Evolutionary conservation across 805 yeast species (phyloP).

Genomic region (Komagataella phaffii): DNA sequence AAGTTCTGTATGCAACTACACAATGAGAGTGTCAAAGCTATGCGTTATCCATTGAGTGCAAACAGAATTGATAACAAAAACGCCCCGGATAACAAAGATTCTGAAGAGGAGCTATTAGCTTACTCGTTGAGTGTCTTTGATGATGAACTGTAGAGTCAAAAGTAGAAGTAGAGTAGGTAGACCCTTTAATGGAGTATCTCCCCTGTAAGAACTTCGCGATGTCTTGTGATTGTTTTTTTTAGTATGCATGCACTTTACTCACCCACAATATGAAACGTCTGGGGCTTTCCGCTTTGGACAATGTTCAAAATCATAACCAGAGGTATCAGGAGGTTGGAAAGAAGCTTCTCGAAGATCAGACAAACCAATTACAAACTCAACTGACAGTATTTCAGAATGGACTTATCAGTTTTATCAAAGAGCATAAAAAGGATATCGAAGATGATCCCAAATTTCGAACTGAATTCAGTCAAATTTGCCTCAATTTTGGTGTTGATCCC

Average conservation of each 20-base stretch:
- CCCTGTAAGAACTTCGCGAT: background rate
- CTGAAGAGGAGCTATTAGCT: conserved; percentile 29
- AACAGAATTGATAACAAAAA: conserved; percentile 34
- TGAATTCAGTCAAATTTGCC: conserved; percentile 66
- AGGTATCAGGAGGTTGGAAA: conserved; percentile 39
- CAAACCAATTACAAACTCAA: conserved; percentile 54
- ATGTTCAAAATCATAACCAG: conserved; percentile 10
- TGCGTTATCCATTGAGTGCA: conserved; percentile 74
- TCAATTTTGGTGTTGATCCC: conserved; percentile 78
- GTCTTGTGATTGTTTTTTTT: background rate
- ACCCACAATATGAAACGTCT: conserved; percentile 8
- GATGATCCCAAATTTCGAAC: conserved; percentile 50
- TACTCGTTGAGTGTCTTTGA: conserved; percentile 30
- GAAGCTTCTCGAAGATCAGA: conserved; percentile 35
- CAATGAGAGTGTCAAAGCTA: conserved; percentile 84
- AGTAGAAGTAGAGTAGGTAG: background rate
- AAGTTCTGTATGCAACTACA: conserved; percentile 81
- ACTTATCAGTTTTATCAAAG: conserved; percentile 58
- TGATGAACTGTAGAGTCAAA: conserved; percentile 17
- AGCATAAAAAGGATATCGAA: conserved; percentile 55
- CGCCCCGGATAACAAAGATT: conserved; percentile 41
- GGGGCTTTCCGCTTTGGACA: conserved; percentile 18
- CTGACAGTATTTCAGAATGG: conserved; percentile 67
- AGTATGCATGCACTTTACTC: background rate
- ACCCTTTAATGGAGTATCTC: background rate